These are phyloP conservation scores for Solanum hybrid DNA, from an alignment of 305 asterid genomes.

Conservation along the genomic window DNA sequence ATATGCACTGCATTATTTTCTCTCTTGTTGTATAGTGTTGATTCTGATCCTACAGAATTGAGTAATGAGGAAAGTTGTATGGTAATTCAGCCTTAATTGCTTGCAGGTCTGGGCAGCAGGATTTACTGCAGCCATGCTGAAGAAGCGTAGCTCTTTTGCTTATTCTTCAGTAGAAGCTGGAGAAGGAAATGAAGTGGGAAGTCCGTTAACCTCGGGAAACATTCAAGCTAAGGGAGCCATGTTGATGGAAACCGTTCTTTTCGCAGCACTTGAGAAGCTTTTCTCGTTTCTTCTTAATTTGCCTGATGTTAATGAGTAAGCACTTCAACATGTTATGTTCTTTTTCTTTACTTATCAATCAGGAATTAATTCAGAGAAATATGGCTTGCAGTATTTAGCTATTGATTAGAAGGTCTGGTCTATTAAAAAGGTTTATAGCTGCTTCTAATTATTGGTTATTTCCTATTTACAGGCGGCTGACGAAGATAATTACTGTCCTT, in stretches of 20 bases:
- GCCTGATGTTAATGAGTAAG: constrained; percentile 54
- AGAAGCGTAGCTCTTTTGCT: constrained; percentile 56
- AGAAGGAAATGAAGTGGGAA: constrained; percentile 23
- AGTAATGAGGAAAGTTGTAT: neutral
- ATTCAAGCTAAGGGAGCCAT: constrained; percentile 29
- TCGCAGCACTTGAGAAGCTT: constrained; percentile 53
- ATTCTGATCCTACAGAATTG: neutral
- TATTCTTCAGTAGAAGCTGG: constrained; percentile 29
- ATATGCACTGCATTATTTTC: neutral
- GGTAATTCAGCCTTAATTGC: neutral
- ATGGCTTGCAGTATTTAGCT: neutral
- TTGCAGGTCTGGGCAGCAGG: constrained; percentile 98
- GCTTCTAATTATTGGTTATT: constrained; percentile 1
- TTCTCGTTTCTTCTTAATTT: constrained; percentile 52
- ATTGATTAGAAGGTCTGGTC: neutral
- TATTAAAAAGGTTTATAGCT: neutral
- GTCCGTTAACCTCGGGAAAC: constrained; percentile 17
- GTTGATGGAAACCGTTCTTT: constrained; percentile 38
- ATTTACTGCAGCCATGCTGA: constrained; percentile 65
- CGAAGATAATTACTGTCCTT: constrained; percentile 34
- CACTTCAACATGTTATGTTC: neutral
- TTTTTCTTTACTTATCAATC: neutral
- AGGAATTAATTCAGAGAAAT: neutral
- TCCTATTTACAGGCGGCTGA: constrained; percentile 48
- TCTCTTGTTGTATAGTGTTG: neutral